phyloP scores from a whole-genome alignment of 805 yeast species.

The Candida golubevii region DNA sequence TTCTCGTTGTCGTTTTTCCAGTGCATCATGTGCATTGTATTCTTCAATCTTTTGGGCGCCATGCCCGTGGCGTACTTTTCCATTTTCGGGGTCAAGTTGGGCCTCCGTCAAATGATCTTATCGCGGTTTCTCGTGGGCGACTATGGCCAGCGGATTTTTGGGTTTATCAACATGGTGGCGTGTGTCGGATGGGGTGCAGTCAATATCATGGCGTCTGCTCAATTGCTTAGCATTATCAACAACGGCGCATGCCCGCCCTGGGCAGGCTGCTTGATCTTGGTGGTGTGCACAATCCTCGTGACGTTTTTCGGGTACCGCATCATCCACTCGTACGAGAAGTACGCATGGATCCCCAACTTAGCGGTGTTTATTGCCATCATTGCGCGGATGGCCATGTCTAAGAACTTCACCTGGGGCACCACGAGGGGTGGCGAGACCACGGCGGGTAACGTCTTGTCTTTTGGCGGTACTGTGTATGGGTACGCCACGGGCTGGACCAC shows the following conservation, averaged over 20 bases:
- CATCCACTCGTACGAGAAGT: constrained; percentile 79
- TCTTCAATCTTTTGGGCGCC: constrained; percentile 71
- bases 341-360: constrained; percentile 82
- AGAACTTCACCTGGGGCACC: constrained; percentile 45
- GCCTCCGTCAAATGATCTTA: constrained; percentile 83
- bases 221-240: constrained; percentile 73
- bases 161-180: constrained; percentile 72
- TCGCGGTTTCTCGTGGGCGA: constrained; percentile 78
- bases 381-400: constrained; percentile 66
- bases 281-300: constrained; percentile 62
- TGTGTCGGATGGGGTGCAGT: constrained; percentile 97
- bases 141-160: constrained; percentile 68
- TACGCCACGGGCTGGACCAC: constrained; percentile 95
- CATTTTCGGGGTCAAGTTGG: constrained; percentile 75
- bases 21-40: constrained; percentile 58
- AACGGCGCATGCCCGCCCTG: constrained; percentile 69
- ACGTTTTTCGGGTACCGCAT: constrained; percentile 81
- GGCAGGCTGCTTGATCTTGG: constrained; percentile 82
- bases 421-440: constrained; percentile 52
- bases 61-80: constrained; percentile 81
- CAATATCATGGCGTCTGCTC: constrained; percentile 86
- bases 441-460: constrained; percentile 74
- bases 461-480: constrained; percentile 81
- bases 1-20: constrained; percentile 74
- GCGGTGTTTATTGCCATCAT: constrained; percentile 73